A percentile compares a stretch with the other conserved stretches of the same genome.
Evolutionary conservation across 1,284 basidiomycete genomes (phyloP).

Genomic region (Dichomitus squalens): DNA sequence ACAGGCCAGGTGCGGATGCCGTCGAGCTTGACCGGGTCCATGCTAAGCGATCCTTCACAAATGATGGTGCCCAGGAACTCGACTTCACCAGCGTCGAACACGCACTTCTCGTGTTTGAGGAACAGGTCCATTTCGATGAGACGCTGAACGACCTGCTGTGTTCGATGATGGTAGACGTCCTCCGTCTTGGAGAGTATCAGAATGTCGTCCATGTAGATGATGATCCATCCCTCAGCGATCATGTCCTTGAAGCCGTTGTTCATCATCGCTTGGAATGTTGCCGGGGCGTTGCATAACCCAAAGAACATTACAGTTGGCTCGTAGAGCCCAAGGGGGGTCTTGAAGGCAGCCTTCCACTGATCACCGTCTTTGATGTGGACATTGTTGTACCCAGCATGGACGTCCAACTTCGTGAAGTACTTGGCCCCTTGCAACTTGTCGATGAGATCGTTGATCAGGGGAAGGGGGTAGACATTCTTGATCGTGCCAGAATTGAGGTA

Average conservation of each 20-base stretch:
- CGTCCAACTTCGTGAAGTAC: conserved; percentile 6
- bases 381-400: conserved; percentile 6
- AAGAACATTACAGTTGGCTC: conserved; percentile 9
- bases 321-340: background rate
- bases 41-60: no score
- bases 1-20: no score
- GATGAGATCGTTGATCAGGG: background rate
- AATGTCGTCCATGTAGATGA: conserved; percentile 8
- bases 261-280: conserved; percentile 9
- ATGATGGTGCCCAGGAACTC: conserved; percentile 19
- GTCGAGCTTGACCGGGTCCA: no score
- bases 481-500: no score
- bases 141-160: background rate
- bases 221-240: background rate
- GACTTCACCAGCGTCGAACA: no score
- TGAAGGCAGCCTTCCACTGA: conserved; percentile 7
- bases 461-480: conserved; percentile 21
- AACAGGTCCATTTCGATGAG: background rate
- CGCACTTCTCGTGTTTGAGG: no score
- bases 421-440: conserved; percentile 1
- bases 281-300: background rate
- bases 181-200: background rate
- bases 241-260: conserved; percentile 4
- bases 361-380: conserved; percentile 5
- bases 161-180: background rate